Percentiles rank a stretch among this genome's conserved stretches.
These are phyloP conservation scores for Wickerhamiella nectarea DNA, from an alignment of 805 yeast genomes.

Conservation along the genomic window DNA sequence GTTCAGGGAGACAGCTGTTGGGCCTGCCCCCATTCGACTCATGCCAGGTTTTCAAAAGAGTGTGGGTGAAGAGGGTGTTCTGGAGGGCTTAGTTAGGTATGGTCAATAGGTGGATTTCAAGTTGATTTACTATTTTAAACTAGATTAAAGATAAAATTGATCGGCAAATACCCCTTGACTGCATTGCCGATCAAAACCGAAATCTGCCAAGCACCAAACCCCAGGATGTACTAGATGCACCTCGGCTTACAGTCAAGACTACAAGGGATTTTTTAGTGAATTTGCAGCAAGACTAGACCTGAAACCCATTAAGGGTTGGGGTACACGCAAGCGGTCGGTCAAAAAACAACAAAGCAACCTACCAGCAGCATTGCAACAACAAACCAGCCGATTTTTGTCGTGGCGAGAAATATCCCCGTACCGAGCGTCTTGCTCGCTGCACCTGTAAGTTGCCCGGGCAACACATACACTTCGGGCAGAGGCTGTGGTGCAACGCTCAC, in stretches of 20 bases:
- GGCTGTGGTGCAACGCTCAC: background rate
- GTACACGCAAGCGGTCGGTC: background rate
- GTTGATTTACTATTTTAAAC: too few species aligned
- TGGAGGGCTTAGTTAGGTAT: background rate
- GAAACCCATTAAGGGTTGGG: background rate
- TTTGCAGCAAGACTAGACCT: background rate
- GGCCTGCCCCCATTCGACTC: background rate
- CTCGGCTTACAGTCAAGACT: too few species aligned
- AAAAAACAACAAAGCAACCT: background rate
- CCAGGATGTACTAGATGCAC: too few species aligned
- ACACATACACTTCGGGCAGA: background rate
- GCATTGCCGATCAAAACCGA: too few species aligned
- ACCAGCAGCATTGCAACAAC: background rate
- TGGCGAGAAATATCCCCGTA: constrained; percentile 1
- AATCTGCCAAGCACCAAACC: too few species aligned
- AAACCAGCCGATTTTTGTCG: constrained; percentile 7
- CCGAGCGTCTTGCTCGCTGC: constrained; percentile 2
- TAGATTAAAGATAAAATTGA: too few species aligned
- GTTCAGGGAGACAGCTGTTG: background rate
- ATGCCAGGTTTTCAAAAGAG: background rate
- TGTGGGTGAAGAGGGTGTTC: too few species aligned
- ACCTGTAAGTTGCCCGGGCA: background rate
- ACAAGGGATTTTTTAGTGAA: too few species aligned
- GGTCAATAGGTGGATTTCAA: background rate
- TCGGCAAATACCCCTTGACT: too few species aligned